Evolutionary conservation across 345 rosid species (phyloP).

Genomic region (Euphorbia lathyris): DNA sequence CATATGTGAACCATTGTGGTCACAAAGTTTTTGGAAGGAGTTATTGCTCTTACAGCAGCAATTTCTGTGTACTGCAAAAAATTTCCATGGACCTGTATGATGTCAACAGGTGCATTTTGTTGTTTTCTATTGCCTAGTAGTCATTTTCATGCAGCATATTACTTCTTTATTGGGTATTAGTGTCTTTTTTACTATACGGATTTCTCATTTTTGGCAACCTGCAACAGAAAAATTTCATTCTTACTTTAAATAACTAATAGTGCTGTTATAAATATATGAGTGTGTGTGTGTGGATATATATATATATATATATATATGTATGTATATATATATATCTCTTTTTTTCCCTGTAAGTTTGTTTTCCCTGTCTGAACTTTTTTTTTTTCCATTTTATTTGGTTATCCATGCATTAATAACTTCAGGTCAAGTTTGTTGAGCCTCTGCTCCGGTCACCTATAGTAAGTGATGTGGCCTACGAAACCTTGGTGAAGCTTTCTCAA

Average conservation of each 20-base stretch:
- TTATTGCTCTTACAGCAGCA: background rate
- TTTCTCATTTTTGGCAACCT: background rate
- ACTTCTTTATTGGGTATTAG: background rate
- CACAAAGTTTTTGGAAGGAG: background rate
- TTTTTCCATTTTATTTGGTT: background rate
- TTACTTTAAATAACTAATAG: background rate
- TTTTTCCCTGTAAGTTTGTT: background rate
- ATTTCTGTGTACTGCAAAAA: background rate
- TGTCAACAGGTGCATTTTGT: background rate
- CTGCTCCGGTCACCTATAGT: conserved; percentile 77
- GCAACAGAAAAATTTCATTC: background rate
- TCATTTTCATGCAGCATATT: background rate
- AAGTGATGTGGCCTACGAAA: conserved; percentile 70
- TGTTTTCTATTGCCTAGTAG: background rate
- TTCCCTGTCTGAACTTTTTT: background rate
- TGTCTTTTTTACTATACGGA: background rate
- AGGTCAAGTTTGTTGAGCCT: conserved; percentile 85
- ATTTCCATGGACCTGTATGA: background rate
- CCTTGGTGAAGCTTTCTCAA: conserved; percentile 76
- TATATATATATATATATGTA: too few relatives aligned
- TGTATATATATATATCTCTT: too few relatives aligned
- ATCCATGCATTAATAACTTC: conserved; percentile 23
- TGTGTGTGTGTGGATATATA: background rate
- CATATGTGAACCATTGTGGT: background rate
- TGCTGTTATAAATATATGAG: background rate